A percentile compares a stretch with the other conserved stretches of the same genome.
phyloP scores from a whole-genome alignment of 2,329 filamentous ascomycete species.

The Penicillium corylophilum region DNA sequence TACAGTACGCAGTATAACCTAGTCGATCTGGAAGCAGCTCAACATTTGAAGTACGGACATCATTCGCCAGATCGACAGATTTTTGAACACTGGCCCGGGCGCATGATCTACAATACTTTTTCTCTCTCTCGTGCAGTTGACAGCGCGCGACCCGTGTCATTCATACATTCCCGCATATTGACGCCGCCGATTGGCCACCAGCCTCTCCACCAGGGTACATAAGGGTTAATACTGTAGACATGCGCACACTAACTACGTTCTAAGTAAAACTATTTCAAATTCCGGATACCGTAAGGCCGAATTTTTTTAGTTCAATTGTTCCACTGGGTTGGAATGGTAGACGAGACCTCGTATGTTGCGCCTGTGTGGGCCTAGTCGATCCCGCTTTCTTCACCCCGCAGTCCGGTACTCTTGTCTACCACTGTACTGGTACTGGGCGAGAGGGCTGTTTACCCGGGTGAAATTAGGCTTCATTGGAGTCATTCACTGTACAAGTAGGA shows the following conservation, averaged over 20 bases:
- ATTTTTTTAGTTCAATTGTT: background rate
- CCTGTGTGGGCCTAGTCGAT: background rate
- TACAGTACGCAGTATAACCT: no score
- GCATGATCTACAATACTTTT: conserved; percentile 4
- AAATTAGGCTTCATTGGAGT: background rate
- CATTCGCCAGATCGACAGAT: background rate
- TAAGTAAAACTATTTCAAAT: conserved; percentile 9
- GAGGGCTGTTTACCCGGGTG: background rate
- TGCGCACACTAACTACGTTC: background rate
- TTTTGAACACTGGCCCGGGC: background rate
- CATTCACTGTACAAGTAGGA: background rate
- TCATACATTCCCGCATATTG: conserved; percentile 6
- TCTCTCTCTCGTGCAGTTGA: conserved; percentile 8
- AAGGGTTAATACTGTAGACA: background rate
- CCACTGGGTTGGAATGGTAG: conserved; percentile 2
- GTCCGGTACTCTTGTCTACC: background rate
- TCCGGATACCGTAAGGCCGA: background rate
- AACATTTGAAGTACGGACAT: background rate
- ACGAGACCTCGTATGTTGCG: conserved; percentile 7
- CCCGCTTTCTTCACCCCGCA: background rate
- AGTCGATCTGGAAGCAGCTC: no score
- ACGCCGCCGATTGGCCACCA: conserved; percentile 9
- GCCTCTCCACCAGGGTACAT: conserved; percentile 6
- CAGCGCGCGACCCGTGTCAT: conserved; percentile 13
- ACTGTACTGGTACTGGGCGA: background rate